Conservation (phyloP, 768 basidiomycete species). For the Tylopilus sp. region DNA sequence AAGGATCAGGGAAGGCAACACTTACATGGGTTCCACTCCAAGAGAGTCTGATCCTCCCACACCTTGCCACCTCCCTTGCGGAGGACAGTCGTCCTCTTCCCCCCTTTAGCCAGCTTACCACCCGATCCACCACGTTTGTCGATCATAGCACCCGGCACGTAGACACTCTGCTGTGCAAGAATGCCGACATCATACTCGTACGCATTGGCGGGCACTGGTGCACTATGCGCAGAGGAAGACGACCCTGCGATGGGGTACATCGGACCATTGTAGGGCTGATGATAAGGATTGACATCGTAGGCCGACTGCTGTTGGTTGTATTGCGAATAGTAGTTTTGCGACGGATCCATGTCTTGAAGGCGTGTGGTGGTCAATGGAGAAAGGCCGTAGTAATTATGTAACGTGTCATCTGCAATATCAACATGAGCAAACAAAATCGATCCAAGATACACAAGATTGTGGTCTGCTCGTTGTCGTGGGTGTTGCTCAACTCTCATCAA, state of each 20-base stretch:
- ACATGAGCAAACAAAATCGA: conserved; percentile 27
- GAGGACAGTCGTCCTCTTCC: conserved; percentile 90
- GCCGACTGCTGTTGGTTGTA: conserved; percentile 52
- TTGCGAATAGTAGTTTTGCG: conserved; percentile 46
- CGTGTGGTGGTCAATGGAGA: neutral
- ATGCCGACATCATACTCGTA: conserved; percentile 93
- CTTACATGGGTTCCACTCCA: conserved; percentile 97
- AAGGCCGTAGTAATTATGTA: conserved; percentile 12
- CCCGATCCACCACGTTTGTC: conserved; percentile 85
- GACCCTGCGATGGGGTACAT: conserved; percentile 63
- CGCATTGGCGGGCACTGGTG: conserved; percentile 84
- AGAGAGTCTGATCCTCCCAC: conserved; percentile 96
- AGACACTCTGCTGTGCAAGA: conserved; percentile 86
- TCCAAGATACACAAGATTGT: conserved; percentile 9
- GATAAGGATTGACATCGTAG: conserved; percentile 73
- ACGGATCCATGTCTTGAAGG: conserved; percentile 26
- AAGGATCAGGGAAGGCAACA: conserved; percentile 9
- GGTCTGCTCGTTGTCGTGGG: conserved; percentile 26
- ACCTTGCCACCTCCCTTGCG: conserved; percentile 94
- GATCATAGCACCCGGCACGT: conserved; percentile 88
- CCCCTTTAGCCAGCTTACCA: conserved; percentile 83
- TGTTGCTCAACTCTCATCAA: conserved; percentile 36
- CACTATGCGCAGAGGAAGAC: conserved; percentile 64
- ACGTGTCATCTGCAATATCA: conserved; percentile 21
- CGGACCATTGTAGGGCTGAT: conserved; percentile 76